Evolutionary conservation across 768 basidiomycete genomes (phyloP), one percentile per base, ranked within the genome.

Genomic region (Mycena sanguinolenta): DNA sequence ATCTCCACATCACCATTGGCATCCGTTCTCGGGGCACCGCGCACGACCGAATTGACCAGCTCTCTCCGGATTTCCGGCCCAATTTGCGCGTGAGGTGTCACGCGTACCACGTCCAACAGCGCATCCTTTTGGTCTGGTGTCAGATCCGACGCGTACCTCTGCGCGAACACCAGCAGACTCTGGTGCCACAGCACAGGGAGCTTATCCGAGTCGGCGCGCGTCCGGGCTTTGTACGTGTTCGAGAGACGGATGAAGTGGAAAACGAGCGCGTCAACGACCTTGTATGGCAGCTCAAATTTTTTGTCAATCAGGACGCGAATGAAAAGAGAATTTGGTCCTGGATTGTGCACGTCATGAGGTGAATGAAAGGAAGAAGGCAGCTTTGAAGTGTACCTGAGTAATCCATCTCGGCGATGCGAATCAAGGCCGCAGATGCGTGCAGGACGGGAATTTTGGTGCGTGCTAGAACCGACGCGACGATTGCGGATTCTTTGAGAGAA

Each of bases 101-200:
- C 92, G 28, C 96, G 90, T 57, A 97, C 87, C 50, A 98, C 96
- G 74, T 99, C 97, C 63, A 98, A 82, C n/a, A 99, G 83, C 0
- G 97, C 96, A 78, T 98, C 96, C 79, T 99, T 99, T 76, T 99
- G 98, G 78, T 99, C 97, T 2, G 95, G 94, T 0, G 97, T 97
- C 75, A 99, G 79, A 81, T 99, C 97, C 21, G 93, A 90, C 8
- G 95, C 93, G 81, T 69, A 96, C 96, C 97, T 86, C 82, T 99
- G 98, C 44, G 89, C 91, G 79, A 99, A 98, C 4, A 97, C 95
- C 27, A 99, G 87, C 63, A 99, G 85, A 79, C 94, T 95, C 81
- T 99, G 98, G 79, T 99, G 95, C 98, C 98, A 99, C 14, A 99
- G 85, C 16, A 99, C 98, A n/a, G 98, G 97, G 34, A 99, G 86